These are phyloP conservation scores for Tinospora cordifolia DNA, from an alignment of 164 flowering plant species.

Conservation along the genomic window DNA sequence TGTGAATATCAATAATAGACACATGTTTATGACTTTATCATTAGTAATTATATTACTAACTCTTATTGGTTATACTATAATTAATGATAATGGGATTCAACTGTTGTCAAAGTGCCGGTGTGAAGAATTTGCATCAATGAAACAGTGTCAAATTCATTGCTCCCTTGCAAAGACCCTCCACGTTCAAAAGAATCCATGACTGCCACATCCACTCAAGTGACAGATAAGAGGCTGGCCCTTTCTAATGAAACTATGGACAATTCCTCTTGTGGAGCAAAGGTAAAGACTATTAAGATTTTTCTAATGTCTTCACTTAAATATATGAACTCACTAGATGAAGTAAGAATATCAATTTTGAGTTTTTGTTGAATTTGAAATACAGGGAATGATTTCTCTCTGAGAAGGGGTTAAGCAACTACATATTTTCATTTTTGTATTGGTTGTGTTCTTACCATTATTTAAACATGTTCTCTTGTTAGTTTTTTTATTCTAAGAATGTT, in stretches of 20 bases:
- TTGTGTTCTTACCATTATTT: conserved; percentile 29
- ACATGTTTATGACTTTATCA: not conserved
- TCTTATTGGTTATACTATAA: conserved; percentile 25
- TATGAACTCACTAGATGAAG: not conserved
- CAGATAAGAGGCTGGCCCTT: conserved; percentile 3
- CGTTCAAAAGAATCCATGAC: not conserved
- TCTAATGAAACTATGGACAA: not conserved
- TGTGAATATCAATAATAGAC: not conserved
- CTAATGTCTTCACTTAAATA: no score
- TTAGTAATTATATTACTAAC: not conserved
- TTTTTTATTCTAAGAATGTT: no score
- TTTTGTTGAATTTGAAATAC: conserved; percentile 3
- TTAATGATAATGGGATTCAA: conserved; percentile 61
- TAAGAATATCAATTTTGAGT: not conserved
- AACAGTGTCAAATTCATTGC: conserved; percentile 26
- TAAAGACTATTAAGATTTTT: not conserved
- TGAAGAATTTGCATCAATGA: conserved; percentile 48
- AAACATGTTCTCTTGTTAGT: no score
- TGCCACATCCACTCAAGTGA: conserved; percentile 4
- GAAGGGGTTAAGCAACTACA: conserved; percentile 70
- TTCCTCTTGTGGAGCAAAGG: conserved; percentile 16
- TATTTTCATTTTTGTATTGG: conserved; percentile 66
- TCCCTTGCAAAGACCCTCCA: conserved; percentile 31
- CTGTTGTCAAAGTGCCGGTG: conserved; percentile 33
- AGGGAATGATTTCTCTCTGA: conserved; percentile 59